Evolutionary conservation across 306 rosid species (phyloP), one percentile per base, ranked within the genome.

Genomic region (Quercus aquifolioides): DNA sequence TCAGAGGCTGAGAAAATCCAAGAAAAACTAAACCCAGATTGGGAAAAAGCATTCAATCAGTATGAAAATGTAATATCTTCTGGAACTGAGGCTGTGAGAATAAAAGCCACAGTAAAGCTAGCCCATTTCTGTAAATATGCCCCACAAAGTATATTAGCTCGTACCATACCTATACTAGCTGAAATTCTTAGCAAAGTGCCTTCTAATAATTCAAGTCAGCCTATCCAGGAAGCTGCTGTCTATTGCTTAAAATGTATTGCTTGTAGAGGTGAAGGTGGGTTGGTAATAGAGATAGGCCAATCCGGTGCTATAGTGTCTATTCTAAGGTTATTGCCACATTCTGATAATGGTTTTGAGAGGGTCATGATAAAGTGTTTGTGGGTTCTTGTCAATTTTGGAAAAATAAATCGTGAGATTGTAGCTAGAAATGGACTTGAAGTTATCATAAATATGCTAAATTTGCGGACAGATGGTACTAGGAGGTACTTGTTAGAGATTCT

Each of bases 241-340:
- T 86, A 84, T 73, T 86, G 92, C 83, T 77, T 88, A 75, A 82
- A 82, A 71, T 76, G 85, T n/a, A 84, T 88, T 76, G 82, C 85
- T 79, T 65, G 85, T 71, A 49, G 71, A 78, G 85, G 85, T 71
- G 86, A 82, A 26, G 83, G 84, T 63, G 81, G 18, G 14, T 59
- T 88, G 75, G 89, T 81, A 0, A 70, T 20, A 55, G 82, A 60
- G 79, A 84, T 88, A 28, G 82, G 77, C 9, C 57, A 54, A 72
- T 81, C 71, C 12, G 86, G 84, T 71, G 84, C 21, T 51, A 33
- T 80, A 55, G 54, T 6, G 62, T 75, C 76, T 71, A n/a, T 82
- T 52, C 41, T 86, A 28, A 77, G 80, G 74, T 79, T 86, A 73
- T 76, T 88, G 57, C 71, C 88, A 58, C 76, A 74, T 46, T 73